Evolutionary conservation across 1,284 basidiomycete genomes (phyloP).

Genomic region (Tausonia pullulans): DNA sequence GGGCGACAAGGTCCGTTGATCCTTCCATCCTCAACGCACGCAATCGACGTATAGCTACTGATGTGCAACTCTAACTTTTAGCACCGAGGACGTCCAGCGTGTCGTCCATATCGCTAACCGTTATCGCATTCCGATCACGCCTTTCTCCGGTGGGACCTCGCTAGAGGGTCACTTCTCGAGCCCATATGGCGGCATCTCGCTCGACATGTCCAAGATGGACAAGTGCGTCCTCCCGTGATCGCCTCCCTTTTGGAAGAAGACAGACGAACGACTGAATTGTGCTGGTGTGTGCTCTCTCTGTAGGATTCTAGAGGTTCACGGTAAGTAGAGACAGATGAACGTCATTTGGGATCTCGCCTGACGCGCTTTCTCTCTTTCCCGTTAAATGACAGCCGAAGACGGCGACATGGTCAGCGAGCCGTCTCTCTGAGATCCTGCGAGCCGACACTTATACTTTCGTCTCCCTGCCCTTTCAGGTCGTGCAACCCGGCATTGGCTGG

Average conservation of each 20-base stretch:
- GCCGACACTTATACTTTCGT: neutral
- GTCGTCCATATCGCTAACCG: constrained; percentile 29
- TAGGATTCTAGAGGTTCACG: no score
- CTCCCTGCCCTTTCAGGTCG: constrained; percentile 35
- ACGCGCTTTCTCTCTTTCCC: no score
- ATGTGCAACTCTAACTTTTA: neutral
- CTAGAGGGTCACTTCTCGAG: constrained; percentile 31
- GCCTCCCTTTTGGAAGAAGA: no score
- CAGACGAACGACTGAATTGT: no score
- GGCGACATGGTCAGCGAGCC: constrained; percentile 38
- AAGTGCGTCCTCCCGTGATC: constrained; percentile 44
- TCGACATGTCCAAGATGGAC: constrained; percentile 78
- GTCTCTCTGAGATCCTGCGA: constrained; percentile 10
- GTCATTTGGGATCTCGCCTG: no score
- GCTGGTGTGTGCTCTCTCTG: no score
- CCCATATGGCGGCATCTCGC: constrained; percentile 59
- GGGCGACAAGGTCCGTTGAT: constrained; percentile 20
- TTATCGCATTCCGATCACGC: constrained; percentile 29
- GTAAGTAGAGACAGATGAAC: no score
- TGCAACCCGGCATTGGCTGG: constrained; percentile 69
- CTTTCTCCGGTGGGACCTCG: constrained; percentile 33
- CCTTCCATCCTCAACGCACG: neutral
- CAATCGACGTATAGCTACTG: neutral
- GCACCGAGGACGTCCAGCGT: constrained; percentile 31
- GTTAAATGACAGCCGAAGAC: no score